A percentile compares a stretch with the other conserved stretches of the same genome.
Conservation (phyloP, 2,329 filamentous ascomycete genomes). For the Ophiobolus disseminans region DNA sequence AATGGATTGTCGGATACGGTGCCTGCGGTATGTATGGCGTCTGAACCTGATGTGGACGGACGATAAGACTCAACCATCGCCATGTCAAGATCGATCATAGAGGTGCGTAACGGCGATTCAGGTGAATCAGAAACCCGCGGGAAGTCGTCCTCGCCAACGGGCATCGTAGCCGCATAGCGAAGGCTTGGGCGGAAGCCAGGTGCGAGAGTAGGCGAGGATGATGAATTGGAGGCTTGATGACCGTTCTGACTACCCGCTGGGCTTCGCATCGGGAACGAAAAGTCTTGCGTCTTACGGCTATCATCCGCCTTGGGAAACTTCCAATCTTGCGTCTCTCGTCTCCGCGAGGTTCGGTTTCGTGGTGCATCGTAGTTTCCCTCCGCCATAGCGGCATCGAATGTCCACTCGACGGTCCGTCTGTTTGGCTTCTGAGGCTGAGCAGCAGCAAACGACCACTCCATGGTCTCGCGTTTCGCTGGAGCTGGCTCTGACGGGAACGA, state of each 20-base stretch:
- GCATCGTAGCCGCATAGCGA: slow-evolving; percentile 52
- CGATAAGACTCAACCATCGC: slow-evolving; percentile 52
- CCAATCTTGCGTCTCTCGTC: slow-evolving; percentile 44
- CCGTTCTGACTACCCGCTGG: slow-evolving; percentile 21
- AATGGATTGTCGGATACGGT: slow-evolving; percentile 57
- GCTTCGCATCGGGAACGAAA: slow-evolving; percentile 44
- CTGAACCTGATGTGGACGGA: slow-evolving; percentile 53
- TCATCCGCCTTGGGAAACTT: slow-evolving; percentile 32
- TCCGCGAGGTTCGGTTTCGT: slow-evolving; percentile 40
- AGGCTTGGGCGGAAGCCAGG: slow-evolving; percentile 50
- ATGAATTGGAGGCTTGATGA: slow-evolving; percentile 1
- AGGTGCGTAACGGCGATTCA: slow-evolving; percentile 46
- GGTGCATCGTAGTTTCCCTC: slow-evolving; percentile 44
- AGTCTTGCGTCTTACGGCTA: slow-evolving; percentile 45
- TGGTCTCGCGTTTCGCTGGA: slow-evolving; percentile 51
- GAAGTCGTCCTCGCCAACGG: slow-evolving; percentile 49
- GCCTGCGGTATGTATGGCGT: slow-evolving; percentile 42
- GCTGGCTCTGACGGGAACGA: slow-evolving; percentile 53
- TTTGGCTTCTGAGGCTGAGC: slow-evolving; percentile 44
- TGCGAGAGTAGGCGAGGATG: slow-evolving; percentile 39
- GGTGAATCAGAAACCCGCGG: slow-evolving; percentile 44
- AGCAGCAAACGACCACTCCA: slow-evolving; percentile 61
- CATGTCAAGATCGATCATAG: slow-evolving; percentile 55
- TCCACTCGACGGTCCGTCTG: slow-evolving; percentile 57
- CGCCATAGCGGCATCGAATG: slow-evolving; percentile 55